A percentile compares a stretch with the other conserved stretches of the same genome.
phyloP scores from a whole-genome alignment of 106 monocot genomes.

The Agapanthus africanus region DNA sequence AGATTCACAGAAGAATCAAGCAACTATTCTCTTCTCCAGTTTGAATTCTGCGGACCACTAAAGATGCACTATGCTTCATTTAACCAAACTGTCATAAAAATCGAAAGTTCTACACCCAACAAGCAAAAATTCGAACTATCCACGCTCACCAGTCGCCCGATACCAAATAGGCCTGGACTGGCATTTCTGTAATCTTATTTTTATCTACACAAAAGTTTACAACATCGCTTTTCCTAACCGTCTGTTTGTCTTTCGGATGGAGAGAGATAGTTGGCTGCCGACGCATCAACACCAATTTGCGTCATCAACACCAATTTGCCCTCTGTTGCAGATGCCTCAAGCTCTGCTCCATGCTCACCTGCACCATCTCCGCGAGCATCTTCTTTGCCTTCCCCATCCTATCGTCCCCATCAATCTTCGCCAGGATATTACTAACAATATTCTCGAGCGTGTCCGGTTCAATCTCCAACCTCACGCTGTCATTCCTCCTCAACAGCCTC shows the following conservation, averaged over 20 bases:
- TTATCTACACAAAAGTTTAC: no score
- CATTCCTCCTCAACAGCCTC: constrained; percentile 30
- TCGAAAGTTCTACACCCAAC: no score
- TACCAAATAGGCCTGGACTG: constrained; percentile 5
- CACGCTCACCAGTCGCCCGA: constrained; percentile 6
- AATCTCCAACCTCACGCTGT: constrained; percentile 22
- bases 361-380: constrained; percentile 65
- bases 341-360: constrained; percentile 78
- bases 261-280: no score
- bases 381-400: constrained; percentile 50
- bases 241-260: no score
- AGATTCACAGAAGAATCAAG: no score
- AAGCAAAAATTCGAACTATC: no score
- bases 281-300: no score
- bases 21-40: no score
- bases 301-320: constrained; percentile 23
- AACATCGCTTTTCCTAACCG: no score
- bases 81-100: no score
- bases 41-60: no score
- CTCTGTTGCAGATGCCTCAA: constrained; percentile 61
- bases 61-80: no score
- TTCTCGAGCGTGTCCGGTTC: constrained; percentile 29
- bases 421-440: constrained; percentile 25
- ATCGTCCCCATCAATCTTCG: constrained; percentile 40
- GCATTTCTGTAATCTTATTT: background rate